Evolutionary conservation across 1,284 basidiomycete species (phyloP).

Genomic region (Papiliotrema nemorosa): DNA sequence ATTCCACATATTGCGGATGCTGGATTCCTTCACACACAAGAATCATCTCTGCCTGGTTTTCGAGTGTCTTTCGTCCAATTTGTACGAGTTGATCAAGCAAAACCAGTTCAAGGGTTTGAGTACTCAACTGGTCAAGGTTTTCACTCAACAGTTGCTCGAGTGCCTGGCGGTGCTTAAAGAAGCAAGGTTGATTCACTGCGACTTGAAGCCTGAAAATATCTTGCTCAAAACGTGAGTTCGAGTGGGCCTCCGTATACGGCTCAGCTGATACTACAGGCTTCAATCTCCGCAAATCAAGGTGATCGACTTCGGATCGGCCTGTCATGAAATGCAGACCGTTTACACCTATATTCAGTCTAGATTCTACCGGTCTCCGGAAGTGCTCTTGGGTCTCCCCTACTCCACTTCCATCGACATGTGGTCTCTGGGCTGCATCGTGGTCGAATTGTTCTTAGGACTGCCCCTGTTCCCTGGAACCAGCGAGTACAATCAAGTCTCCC

Average conservation of each 20-base stretch:
- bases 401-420: slow-evolving; percentile 95
- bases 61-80: slow-evolving; percentile 92
- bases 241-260: slow-evolving; percentile 1
- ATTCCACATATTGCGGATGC: slow-evolving; percentile 92
- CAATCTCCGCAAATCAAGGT: slow-evolving; percentile 99
- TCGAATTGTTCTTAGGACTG: slow-evolving; percentile 93
- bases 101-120: slow-evolving; percentile 98
- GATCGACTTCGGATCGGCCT: slow-evolving; percentile 98
- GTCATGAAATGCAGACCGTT: slow-evolving; percentile 96
- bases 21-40: slow-evolving; percentile 95
- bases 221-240: slow-evolving; percentile 79
- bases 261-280: slow-evolving; percentile 56
- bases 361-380: slow-evolving; percentile 98
- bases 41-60: slow-evolving; percentile 97
- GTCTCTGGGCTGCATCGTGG: slow-evolving; percentile 99
- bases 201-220: slow-evolving; percentile 96
- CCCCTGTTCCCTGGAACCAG: slow-evolving; percentile 97
- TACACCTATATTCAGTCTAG: slow-evolving; percentile 99
- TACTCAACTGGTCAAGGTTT: slow-evolving; percentile 95
- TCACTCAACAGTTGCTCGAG: slow-evolving; percentile 92
- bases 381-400: slow-evolving; percentile 91
- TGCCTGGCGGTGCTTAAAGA: slow-evolving; percentile 90
- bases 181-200: slow-evolving; percentile 93
- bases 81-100: slow-evolving; percentile 99
- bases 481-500: slow-evolving; percentile 96